These are phyloP conservation scores for Candida sphagnicola DNA, from an alignment of 805 yeast genomes.

Conservation along the genomic window DNA sequence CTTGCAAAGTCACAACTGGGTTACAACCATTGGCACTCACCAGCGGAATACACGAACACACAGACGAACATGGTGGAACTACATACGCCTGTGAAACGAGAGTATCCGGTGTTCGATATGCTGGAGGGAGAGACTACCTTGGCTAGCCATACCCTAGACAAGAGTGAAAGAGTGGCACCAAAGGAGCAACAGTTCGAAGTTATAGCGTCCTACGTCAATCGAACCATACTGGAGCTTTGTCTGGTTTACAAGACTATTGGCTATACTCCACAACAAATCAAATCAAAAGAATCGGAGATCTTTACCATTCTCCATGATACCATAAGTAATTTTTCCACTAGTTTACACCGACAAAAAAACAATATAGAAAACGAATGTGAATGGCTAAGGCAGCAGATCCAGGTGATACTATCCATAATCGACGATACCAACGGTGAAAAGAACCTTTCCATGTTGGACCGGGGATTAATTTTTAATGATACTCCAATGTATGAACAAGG, in stretches of 20 bases:
- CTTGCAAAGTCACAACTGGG: not conserved
- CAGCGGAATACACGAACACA: not conserved
- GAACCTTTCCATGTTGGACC: slow-evolving; percentile 15
- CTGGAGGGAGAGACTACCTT: not conserved
- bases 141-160: not conserved
- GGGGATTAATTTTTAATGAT: slow-evolving; percentile 32
- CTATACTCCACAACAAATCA: slow-evolving; percentile 46
- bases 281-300: slow-evolving; percentile 45
- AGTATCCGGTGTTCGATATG: not conserved
- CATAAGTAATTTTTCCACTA: slow-evolving; percentile 35
- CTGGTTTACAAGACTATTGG: slow-evolving; percentile 52
- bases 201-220: slow-evolving; percentile 30
- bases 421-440: slow-evolving; percentile 31
- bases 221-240: slow-evolving; percentile 40
- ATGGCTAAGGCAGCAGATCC: slow-evolving; percentile 42
- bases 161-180: slow-evolving; percentile 1
- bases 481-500: slow-evolving; percentile 23
- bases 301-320: slow-evolving; percentile 48
- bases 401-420: slow-evolving; percentile 36
- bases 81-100: not conserved
- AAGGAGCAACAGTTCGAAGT: slow-evolving; percentile 20
- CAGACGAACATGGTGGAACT: not conserved
- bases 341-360: slow-evolving; percentile 32
- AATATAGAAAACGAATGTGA: slow-evolving; percentile 41
- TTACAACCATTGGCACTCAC: not conserved